phyloP scores from a whole-genome alignment of 2,329 filamentous ascomycete genomes.

The Rosellinia necatrix region DNA sequence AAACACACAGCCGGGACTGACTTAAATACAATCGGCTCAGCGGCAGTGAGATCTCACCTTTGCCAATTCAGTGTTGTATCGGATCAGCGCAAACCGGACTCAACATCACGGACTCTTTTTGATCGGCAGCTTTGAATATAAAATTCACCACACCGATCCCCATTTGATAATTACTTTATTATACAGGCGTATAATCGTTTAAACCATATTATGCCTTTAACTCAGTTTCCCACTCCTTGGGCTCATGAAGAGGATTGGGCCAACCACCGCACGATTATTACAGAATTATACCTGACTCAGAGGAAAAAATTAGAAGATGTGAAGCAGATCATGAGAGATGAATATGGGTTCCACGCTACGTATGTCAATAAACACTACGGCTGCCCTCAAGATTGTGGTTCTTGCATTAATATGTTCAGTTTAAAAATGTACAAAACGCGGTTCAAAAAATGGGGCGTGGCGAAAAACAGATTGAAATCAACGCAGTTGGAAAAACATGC shows the following conservation, averaged over 20 bases:
- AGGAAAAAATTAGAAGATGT: background rate
- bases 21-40: too few species aligned
- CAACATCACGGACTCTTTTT: too few species aligned
- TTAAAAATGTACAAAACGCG: constrained; percentile 13
- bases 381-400: background rate
- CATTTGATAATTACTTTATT: too few species aligned
- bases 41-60: too few species aligned
- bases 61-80: too few species aligned
- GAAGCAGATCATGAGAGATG: background rate
- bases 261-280: background rate
- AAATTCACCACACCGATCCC: too few species aligned
- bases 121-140: too few species aligned
- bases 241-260: constrained; percentile 6
- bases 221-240: background rate
- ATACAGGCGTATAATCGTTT: too few species aligned
- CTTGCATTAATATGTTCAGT: background rate
- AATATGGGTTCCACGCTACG: constrained; percentile 8
- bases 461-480: background rate
- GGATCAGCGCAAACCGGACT: too few species aligned
- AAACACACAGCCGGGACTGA: too few species aligned
- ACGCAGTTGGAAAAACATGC: background rate
- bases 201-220: too few species aligned
- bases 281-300: constrained; percentile 6
- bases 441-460: constrained; percentile 15
- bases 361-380: background rate